Conservation (phyloP, 2,329 filamentous ascomycete genomes). For the Talaromyces sp. region DNA sequence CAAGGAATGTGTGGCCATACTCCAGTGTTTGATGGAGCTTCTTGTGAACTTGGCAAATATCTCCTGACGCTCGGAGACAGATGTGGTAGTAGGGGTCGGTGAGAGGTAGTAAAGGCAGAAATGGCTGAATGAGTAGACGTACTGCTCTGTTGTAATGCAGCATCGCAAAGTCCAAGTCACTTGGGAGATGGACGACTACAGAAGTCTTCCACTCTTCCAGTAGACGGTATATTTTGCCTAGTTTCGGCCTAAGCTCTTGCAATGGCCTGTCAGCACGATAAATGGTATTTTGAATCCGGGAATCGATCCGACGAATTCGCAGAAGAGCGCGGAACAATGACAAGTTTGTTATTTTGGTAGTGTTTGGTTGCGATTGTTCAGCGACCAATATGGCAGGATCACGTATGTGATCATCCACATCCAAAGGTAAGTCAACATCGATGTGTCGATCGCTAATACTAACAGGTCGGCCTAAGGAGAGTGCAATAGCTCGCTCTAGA, state of each 20-base stretch:
- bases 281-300: slow-evolving; percentile 51
- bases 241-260: slow-evolving; percentile 45
- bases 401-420: slow-evolving; percentile 42
- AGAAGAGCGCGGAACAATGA: slow-evolving; percentile 46
- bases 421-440: slow-evolving; percentile 48
- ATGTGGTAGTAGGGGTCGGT: slow-evolving; percentile 48
- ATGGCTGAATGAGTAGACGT: slow-evolving; percentile 51
- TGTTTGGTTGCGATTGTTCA: slow-evolving; percentile 23
- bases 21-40: slow-evolving; percentile 37
- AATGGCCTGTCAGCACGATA: slow-evolving; percentile 50
- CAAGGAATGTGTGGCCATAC: slow-evolving; percentile 39
- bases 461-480: slow-evolving; percentile 50
- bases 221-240: slow-evolving; percentile 45
- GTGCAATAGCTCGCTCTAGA: slow-evolving; percentile 49
- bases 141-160: slow-evolving; percentile 51
- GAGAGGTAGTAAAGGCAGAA: slow-evolving; percentile 46
- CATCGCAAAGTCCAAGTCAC: slow-evolving; percentile 48
- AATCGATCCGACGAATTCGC: slow-evolving; percentile 47
- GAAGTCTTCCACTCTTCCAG: slow-evolving; percentile 49
- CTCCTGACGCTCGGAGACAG: slow-evolving; percentile 35
- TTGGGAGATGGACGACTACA: slow-evolving; percentile 32
- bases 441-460: slow-evolving; percentile 53
- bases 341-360: slow-evolving; percentile 33
- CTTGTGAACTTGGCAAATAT: slow-evolving; percentile 39
- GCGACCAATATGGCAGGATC: slow-evolving; percentile 32